phyloP scores from a whole-genome alignment of 345 rosid genomes.

The Arabis alpina region DNA sequence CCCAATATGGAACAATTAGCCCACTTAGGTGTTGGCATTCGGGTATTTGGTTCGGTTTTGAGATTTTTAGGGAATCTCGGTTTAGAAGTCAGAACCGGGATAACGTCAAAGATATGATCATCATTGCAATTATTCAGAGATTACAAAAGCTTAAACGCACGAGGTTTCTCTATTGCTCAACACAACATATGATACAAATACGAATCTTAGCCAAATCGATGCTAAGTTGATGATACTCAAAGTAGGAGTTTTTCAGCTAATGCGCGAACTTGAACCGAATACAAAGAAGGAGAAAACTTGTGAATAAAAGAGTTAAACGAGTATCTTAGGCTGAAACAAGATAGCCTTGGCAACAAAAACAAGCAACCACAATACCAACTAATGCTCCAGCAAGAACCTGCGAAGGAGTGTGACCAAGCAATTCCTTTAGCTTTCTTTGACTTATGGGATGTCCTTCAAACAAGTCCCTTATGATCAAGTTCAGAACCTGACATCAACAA shows the following conservation, averaged over 20 bases:
- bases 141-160: background rate
- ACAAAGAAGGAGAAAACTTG: conserved; percentile 20
- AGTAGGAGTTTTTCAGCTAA: conserved; percentile 8
- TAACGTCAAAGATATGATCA: too few species aligned
- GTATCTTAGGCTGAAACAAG: conserved; percentile 52
- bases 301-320: conserved; percentile 5
- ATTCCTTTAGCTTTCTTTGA: conserved; percentile 90
- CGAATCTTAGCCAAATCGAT: conserved; percentile 25
- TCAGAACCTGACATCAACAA: conserved; percentile 62
- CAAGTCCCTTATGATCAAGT: conserved; percentile 83
- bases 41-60: too few species aligned
- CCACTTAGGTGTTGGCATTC: background rate
- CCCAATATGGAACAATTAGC: conserved; percentile 2
- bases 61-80: too few species aligned
- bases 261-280: conserved; percentile 10
- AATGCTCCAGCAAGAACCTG: conserved; percentile 91
- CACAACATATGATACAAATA: conserved; percentile 34
- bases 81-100: too few species aligned
- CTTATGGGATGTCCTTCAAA: conserved; percentile 95
- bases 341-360: conserved; percentile 69
- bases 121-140: conserved; percentile 8
- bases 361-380: conserved; percentile 78
- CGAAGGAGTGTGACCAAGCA: conserved; percentile 89
- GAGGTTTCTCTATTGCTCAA: conserved; percentile 32
- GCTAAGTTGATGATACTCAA: background rate